A percentile compares a stretch with the other conserved stretches of the same genome.
Evolutionary conservation across 2,329 filamentous ascomycete genomes (phyloP).

Genomic region (Rosellinia necatrix): DNA sequence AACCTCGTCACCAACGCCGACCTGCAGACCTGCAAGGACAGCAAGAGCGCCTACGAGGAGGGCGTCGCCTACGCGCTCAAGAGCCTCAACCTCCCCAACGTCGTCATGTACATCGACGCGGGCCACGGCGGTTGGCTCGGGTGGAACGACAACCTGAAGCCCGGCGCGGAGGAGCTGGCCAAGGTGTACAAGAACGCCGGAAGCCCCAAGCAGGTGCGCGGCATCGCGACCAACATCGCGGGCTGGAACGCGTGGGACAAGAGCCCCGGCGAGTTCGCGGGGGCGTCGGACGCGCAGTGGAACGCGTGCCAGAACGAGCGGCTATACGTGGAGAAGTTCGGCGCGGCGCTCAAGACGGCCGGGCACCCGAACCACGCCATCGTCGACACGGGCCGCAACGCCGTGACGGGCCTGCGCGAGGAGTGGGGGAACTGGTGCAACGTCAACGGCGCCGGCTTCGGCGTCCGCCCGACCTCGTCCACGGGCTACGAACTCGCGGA

Average conservation of each 20-base stretch:
- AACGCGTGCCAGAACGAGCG: constrained; percentile 59
- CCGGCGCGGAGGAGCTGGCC: constrained; percentile 55
- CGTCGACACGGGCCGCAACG: constrained; percentile 43
- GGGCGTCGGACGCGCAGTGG: constrained; percentile 46
- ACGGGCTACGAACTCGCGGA: constrained; percentile 60
- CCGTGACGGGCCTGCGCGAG: constrained; percentile 54
- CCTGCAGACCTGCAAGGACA: constrained; percentile 54
- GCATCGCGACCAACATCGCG: constrained; percentile 61
- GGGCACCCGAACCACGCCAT: constrained; percentile 50
- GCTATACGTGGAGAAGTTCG: constrained; percentile 69
- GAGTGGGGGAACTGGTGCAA: constrained; percentile 69
- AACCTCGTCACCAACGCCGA: constrained; percentile 63
- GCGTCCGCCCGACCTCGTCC: constrained; percentile 57
- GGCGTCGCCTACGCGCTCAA: constrained; percentile 58
- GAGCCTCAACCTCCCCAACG: constrained; percentile 60
- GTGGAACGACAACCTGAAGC: constrained; percentile 59
- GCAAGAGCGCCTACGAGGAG: constrained; percentile 54
- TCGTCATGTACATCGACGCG: constrained; percentile 63
- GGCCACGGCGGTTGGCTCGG: constrained; percentile 65
- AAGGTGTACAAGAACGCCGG: constrained; percentile 58
- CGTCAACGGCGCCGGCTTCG: constrained; percentile 61
- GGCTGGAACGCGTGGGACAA: constrained; percentile 58
- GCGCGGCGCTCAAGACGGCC: constrained; percentile 59
- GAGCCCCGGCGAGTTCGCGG: constrained; percentile 40
- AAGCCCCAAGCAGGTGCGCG: constrained; percentile 56